Base-by-base conservation (phyloP, 2,329 filamentous ascomycete genomes). In the Stemphylium beticola region DNA sequence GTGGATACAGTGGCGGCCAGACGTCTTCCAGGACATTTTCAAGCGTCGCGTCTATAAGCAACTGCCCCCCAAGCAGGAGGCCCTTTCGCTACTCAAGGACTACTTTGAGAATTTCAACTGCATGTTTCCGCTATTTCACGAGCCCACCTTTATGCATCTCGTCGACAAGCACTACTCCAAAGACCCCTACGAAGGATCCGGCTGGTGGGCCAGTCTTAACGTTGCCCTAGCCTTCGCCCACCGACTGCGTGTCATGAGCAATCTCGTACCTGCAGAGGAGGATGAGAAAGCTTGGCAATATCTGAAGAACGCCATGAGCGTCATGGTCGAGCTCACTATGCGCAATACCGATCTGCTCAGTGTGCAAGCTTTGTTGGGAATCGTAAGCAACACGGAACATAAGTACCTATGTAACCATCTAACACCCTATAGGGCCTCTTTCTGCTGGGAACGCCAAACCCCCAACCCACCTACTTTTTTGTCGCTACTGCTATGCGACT, bases 81-180 rank as follows among this genome's bases (percentile, higher is more conserved):
- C 92, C 0, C 76, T 96, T 57, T 96, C 92, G 1, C 79, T 98
- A 33, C 85, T 97, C 57, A 92, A 90, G 75, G 95, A 99, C 75
- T 99, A 89, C 71, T 99, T 99, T 64, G 91, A 96, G 69, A 97
- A 97, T 77, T 98, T 99, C 83, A 99, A 99, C 79, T 95, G 92
- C 85, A 93, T 98, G 85, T 96, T 98, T 71, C 95, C 95, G 5
- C 82, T 99, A 4, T 99, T 96, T 70, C 95, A 99, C 75, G 93
- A 97, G 74, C 93, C 93, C 1, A 98, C 95, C 0, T 99, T 99
- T 72, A 98, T 98, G 92, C 93, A 97, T 71, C 82, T 98, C 4
- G 92, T 97, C 29, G 92, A 98, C 70, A 87, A 90, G 64, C 93
- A 98, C 73, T 99, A 98, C 76, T 96, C 92, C 0, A 81, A 87